Base-by-base conservation (phyloP, 2,329 filamentous ascomycete species). In the Fusarium brachygibbosum region DNA sequence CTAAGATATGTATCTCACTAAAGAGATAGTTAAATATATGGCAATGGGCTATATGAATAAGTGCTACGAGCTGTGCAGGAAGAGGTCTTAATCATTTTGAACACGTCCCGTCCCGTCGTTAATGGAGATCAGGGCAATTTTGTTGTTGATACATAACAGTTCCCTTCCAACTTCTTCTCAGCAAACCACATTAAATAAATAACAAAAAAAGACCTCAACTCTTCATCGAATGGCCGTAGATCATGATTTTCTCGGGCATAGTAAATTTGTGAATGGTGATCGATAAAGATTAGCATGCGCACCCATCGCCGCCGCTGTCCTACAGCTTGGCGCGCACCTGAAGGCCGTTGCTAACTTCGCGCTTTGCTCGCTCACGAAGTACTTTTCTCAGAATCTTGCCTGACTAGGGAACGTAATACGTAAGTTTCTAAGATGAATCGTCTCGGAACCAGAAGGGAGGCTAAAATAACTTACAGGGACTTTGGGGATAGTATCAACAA, bases 331-430 rank as follows among this genome's bases (percentile, higher is more conserved):
- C 73, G 64, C 73, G 73, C 71, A 75, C 66, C 64, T 74, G 71
- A 51, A 66, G 78, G 45, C 75, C 72, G 63, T 83, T 79, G 54
- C 79, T 81, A 14, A 86, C 81, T 74, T 90, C 87, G 60, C 79
- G 78, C 54, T 82, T 81, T 19, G 88, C 89, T 69, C 82, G 80
- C 4, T 91, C 88, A 58, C 87, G 81, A 40, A 91, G 79, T 4
- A 82, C 66, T 72, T 87, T 90, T 48, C 90, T 82, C 59, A 91
- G 74, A 56, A 92, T 91, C 80, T 92, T 92, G 13, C 90, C 90
- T 7, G 88, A 90, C 85, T 87, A 52, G 12, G 5, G n/a, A 48
- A 38, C 12, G 17, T 8, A 32, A 17, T 25, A 46, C 57, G 49
- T 75, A 54, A 74, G 69, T 23, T 37, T 59, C 34, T 16, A 41